These are phyloP conservation scores for Lactarius quietus DNA, from an alignment of 768 basidiomycete species.

Conservation along the genomic window DNA sequence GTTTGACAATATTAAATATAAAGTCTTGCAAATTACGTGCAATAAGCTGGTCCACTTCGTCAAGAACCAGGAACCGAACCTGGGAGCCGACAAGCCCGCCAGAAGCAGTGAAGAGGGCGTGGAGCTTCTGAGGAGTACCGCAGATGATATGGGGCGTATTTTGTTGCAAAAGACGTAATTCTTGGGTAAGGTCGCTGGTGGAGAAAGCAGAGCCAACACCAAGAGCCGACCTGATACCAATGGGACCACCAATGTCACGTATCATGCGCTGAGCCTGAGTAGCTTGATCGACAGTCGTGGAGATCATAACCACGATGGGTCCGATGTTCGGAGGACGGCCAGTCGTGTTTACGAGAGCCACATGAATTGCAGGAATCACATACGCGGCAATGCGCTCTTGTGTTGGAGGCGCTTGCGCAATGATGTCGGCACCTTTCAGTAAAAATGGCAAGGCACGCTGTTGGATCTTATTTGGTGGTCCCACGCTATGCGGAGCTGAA, in stretches of 20 bases:
- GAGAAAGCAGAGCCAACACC: slow-evolving; percentile 76
- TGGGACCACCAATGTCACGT: slow-evolving; percentile 87
- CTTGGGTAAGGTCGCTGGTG: slow-evolving; percentile 60
- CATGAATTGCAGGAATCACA: slow-evolving; percentile 86
- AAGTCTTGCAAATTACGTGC: slow-evolving; percentile 95
- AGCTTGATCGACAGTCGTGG: slow-evolving; percentile 98
- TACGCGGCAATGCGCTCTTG: slow-evolving; percentile 98
- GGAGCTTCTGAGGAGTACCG: slow-evolving; percentile 94
- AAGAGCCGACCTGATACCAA: slow-evolving; percentile 87
- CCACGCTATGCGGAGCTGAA: slow-evolving; percentile 54
- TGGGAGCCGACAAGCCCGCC: slow-evolving; percentile 78
- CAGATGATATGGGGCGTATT: slow-evolving; percentile 94
- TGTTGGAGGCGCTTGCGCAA: slow-evolving; percentile 97
- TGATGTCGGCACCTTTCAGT: slow-evolving; percentile 90
- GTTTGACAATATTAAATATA: slow-evolving; percentile 89
- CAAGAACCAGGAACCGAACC: slow-evolving; percentile 90
- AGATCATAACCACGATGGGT: slow-evolving; percentile 88
- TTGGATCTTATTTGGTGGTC: slow-evolving; percentile 98
- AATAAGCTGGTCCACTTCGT: slow-evolving; percentile 97
- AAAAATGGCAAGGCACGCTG: slow-evolving; percentile 95
- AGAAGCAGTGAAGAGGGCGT: slow-evolving; percentile 81
- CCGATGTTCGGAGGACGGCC: slow-evolving; percentile 65
- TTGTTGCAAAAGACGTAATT: slow-evolving; percentile 80
- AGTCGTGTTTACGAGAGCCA: slow-evolving; percentile 63
- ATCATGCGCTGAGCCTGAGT: slow-evolving; percentile 96